Evolutionary conservation across 75 land plant species (phyloP).

Genomic region (Pseudotsuga menziesii): DNA sequence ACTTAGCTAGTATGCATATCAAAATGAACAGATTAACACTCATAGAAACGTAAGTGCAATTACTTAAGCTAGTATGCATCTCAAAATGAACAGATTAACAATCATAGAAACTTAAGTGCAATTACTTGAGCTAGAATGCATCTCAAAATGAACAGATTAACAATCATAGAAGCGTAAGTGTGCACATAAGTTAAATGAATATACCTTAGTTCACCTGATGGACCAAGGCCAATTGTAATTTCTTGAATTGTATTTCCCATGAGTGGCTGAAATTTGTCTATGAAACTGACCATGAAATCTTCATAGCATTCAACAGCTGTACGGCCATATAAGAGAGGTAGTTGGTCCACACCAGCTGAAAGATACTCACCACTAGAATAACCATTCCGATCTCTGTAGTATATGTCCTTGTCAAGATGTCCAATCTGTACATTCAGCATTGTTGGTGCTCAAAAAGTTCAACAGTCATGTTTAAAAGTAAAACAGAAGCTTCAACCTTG

Average conservation of each 20-base stretch:
- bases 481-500: background rate
- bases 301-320: constrained; percentile 39
- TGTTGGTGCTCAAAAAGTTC: background rate
- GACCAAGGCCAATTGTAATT: constrained; percentile 42
- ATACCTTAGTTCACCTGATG: constrained; percentile 49
- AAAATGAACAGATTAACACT: background rate
- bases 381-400: constrained; percentile 28
- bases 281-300: constrained; percentile 38
- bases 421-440: constrained; percentile 31
- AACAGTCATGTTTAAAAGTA: background rate
- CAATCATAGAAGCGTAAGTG: background rate
- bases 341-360: constrained; percentile 33
- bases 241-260: constrained; percentile 32
- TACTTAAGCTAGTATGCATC: background rate
- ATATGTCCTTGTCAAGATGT: constrained; percentile 26
- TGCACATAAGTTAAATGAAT: background rate
- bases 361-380: constrained; percentile 29
- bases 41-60: background rate
- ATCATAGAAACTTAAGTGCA: background rate
- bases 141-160: background rate
- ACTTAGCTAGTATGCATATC: background rate
- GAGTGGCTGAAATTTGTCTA: constrained; percentile 19
- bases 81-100: background rate
- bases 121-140: background rate
- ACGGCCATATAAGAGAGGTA: constrained; percentile 32